Evolutionary conservation across 768 basidiomycete species (phyloP), one percentile per base, ranked within the genome.

Genomic region (Cystobasidium ongulense): DNA sequence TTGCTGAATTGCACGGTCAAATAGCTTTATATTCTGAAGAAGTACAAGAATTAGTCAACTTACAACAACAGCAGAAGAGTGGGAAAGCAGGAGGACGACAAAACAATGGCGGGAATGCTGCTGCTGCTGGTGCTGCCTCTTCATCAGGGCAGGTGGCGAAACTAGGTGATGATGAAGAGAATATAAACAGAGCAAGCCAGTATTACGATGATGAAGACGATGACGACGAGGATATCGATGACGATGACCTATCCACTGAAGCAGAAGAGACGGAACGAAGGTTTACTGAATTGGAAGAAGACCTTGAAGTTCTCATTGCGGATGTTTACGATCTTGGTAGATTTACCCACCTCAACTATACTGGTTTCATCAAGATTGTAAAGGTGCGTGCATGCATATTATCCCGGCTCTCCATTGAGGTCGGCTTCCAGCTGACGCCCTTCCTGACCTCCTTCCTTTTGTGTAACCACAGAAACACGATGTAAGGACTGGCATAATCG

Each of bases 311-410:
- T 50, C 86, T 99, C 53, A 95, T 99, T 21, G 95, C 95, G 0
- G 84, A 85, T 75, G 84, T 84, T 2, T 82, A 84, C 66, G 82
- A 83, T 59, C 61, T 63, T 29, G 92, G 93, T 0, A 84, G 97
- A 35, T 90, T 94, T 80, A 94, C 95, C 1, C 98, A 98, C 80
- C 86, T 98, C 68, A 98, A 98, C 81, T 93, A 97, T 79, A 97
- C 96, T 0, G 96, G 96, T 11, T 99, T 99, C 81, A 90, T 97
- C 85, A 99, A 99, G 83, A 97, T 97, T 75, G 84, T 97, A 75
- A 97, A 98, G 86, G 90, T 89, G 74, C n/a, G n/a, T 59, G 81
- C 81, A 15, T 39, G 59, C 29, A 1, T 71, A 36, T 59, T 29
- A 25, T n/a, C n/a, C 7, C 35, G 18, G 35, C 63, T 35, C 21